Conservation (phyloP, 2,329 filamentous ascomycete species). For the Leptographium wingfieldii region DNA sequence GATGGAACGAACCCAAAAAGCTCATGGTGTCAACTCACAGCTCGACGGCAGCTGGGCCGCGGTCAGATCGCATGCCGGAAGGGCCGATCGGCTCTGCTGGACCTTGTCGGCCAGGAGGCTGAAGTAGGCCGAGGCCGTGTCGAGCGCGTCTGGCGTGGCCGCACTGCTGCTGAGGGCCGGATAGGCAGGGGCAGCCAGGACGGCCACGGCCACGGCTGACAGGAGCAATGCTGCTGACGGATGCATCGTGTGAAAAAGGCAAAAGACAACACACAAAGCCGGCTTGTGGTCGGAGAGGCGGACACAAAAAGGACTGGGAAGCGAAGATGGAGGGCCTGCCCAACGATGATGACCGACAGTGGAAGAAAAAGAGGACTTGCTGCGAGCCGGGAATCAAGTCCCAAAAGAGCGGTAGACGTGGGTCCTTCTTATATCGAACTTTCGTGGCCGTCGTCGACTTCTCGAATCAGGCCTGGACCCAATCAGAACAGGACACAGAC, state of each 20-base stretch:
- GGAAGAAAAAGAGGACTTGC: background rate
- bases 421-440: conserved; percentile 4
- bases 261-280: conserved; percentile 5
- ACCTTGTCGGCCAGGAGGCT: conserved; percentile 44
- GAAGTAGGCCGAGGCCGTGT: conserved; percentile 47
- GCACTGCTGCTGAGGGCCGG: conserved; percentile 30
- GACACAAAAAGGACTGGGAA: background rate
- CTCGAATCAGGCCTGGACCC: background rate
- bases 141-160: conserved; percentile 26
- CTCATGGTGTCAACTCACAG: conserved; percentile 14
- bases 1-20: no score
- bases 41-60: conserved; percentile 36
- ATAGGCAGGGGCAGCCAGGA: conserved; percentile 32
- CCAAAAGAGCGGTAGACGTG: background rate
- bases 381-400: background rate
- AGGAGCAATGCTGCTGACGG: conserved; percentile 31
- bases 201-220: conserved; percentile 32
- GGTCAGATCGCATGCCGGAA: conserved; percentile 41
- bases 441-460: background rate
- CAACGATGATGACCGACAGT: background rate
- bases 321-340: background rate
- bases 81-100: conserved; percentile 28
- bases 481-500: background rate
- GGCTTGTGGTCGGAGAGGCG: background rate
- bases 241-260: conserved; percentile 28